phyloP scores from a whole-genome alignment of 768 basidiomycete genomes.

The Pleurotus salmoneostramineus region DNA sequence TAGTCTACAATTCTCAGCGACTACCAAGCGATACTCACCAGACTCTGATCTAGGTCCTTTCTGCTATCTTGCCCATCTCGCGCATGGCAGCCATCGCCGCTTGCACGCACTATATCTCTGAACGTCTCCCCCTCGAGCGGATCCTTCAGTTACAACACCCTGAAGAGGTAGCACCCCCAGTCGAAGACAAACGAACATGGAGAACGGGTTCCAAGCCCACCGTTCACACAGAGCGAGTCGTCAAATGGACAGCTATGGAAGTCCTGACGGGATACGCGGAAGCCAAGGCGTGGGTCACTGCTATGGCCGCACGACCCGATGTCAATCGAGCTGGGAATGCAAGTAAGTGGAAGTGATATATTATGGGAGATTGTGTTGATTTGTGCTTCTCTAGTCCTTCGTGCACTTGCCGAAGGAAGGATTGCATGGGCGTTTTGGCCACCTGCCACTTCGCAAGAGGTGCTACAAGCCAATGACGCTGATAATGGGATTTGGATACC shows the following conservation, averaged over 20 bases:
- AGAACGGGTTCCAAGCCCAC: slow-evolving; percentile 40
- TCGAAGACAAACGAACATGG: slow-evolving; percentile 79
- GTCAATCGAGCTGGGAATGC: slow-evolving; percentile 86
- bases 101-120: slow-evolving; percentile 69
- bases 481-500: slow-evolving; percentile 59
- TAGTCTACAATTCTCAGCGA: slow-evolving; percentile 11
- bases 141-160: slow-evolving; percentile 62
- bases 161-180: slow-evolving; percentile 22
- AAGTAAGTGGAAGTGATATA: no score
- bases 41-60: slow-evolving; percentile 61
- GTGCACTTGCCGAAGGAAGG: slow-evolving; percentile 77
- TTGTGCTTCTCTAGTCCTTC: slow-evolving; percentile 51
- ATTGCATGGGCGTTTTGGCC: slow-evolving; percentile 89
- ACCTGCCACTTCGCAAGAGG: slow-evolving; percentile 31
- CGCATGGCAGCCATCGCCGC: slow-evolving; percentile 80
- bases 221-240: slow-evolving; percentile 15
- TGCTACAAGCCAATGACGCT: slow-evolving; percentile 21
- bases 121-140: slow-evolving; percentile 73
- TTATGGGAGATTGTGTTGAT: background rate
- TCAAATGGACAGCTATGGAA: slow-evolving; percentile 81
- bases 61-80: slow-evolving; percentile 74
- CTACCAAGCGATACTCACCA: background rate
- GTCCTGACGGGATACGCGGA: slow-evolving; percentile 76
- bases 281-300: slow-evolving; percentile 82
- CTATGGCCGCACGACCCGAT: slow-evolving; percentile 88